These are phyloP conservation scores for Pochonia chlamydosporia DNA, from an alignment of 2,329 filamentous ascomycete species.

Conservation along the genomic window DNA sequence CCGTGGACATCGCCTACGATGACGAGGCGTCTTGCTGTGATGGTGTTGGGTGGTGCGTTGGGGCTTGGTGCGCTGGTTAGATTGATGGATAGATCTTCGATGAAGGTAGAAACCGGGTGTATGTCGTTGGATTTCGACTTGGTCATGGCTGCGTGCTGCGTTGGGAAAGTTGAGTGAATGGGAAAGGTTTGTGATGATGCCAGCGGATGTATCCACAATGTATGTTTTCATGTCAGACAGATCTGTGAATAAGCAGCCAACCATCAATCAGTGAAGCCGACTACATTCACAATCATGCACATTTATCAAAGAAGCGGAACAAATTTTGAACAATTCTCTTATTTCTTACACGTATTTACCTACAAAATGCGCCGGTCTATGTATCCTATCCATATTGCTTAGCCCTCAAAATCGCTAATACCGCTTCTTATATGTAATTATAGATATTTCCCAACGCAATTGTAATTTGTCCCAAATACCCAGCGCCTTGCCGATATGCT, in stretches of 20 bases:
- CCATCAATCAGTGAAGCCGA: too few species aligned
- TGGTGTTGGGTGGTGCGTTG: background rate
- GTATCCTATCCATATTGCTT: background rate
- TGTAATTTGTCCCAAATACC: background rate
- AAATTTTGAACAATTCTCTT: background rate
- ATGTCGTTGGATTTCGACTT: background rate
- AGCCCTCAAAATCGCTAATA: background rate
- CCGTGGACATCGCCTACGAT: conserved; percentile 88
- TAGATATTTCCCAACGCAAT: background rate
- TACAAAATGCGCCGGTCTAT: background rate
- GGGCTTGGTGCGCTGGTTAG: background rate
- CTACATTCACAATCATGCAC: too few species aligned
- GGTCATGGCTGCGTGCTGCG: background rate
- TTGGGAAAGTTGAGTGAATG: too few species aligned
- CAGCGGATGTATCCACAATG: too few species aligned
- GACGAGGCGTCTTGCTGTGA: conserved; percentile 29
- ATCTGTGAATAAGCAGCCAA: too few species aligned
- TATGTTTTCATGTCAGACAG: too few species aligned
- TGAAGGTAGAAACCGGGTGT: background rate
- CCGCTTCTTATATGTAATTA: background rate
- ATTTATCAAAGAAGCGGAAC: too few species aligned
- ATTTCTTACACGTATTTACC: background rate
- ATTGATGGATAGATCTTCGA: background rate
- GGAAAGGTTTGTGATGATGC: too few species aligned
- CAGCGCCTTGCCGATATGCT: conserved; percentile 3